Evolutionary conservation across 2,329 filamentous ascomycete species (phyloP), one percentile per base, ranked within the genome.

Genomic region (Xylariaceae sp.): DNA sequence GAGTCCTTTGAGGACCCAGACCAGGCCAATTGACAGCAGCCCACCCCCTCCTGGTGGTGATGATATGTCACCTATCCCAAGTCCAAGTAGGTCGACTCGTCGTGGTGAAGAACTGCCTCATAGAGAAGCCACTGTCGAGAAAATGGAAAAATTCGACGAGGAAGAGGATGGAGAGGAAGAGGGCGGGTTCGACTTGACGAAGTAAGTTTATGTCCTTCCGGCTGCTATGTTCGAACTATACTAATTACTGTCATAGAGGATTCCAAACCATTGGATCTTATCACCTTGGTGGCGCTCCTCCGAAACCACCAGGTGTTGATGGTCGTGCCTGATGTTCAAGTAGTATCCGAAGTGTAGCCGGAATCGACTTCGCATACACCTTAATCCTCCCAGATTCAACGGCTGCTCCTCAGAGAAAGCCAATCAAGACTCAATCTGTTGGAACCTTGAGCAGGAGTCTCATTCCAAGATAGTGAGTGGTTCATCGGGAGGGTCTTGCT

Each of bases 111-210:
- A 55, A n/a, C 55, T 55, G 2, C 50, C 52, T 36, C 61, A 60
- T 38, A 48, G 50, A 11, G 40, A 44, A 9, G 37, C 51, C 9
- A 37, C 31, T 13, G 38, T 45, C 13, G 51, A 61, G 9, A 51
- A 45, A 35, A 37, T 43, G 7, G 56, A 59, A 1, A 56, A 59
- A 4, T 6, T 19, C 33, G 18, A 19, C 31, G n/a, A 29, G 30
- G 13, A 32, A 8, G 33, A 35, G 7, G 65, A 64, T 12, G 59
- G 52, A 35, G 70, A 72, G 26, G 76, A 79, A 38, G 75, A 78
- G 32, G 63, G 71, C 40, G 75, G 72, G 7, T 79, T 79, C 50
- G 78, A 81, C 51, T 56, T 81, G 44, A 76, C 76, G 31, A 80
- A 76, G 76, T 79, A 66, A 49, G 70, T n/a, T 32, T n/a, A 18